Evolutionary conservation across 306 rosid genomes (phyloP), one percentile per base, ranked within the genome.

Genomic region (Prunus salicina): DNA sequence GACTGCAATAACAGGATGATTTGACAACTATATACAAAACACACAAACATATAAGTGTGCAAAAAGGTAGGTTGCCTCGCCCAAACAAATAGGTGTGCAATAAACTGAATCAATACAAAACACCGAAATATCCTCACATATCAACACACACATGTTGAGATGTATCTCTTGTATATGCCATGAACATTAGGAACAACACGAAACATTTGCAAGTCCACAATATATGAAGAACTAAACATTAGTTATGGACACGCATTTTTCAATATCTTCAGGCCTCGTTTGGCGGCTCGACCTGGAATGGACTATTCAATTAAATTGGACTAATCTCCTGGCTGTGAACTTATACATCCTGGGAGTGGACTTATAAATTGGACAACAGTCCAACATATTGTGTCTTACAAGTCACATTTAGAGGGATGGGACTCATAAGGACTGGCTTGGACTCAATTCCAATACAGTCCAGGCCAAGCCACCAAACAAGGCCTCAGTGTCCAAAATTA

Each of bases 1-100:
- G 80, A 86, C 84, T 78, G 80, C 79, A 65, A 78, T 64, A 78
- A 67, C 57, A 67, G 61, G 58, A 51, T 60, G n/a, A 64, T 61
- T 60, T 28, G 38, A 68, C 75, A 72, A 71, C 38, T 30, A 50
- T 15, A 81, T 51, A 69, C 66, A 75, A 25, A 34, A 34, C 41
- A 34, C 41, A 34, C 41, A 34, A 34, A 34, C 41, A 34, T 34
- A 34, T 34, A 34, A 7, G 41, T 34, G 41, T 34, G 41, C 38
- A n/a, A 43, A 56, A 67, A 14, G 2, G 69, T 57, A 43, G 22
- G 58, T 8, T 34, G 28, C 27, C 75, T 22, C 14, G 5, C 41
- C 28, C 41, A 71, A 71, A 30, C 34, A 16, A 16, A 52, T 34
- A 27, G 20, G 61, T 67, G 10, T 0, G 24, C 62, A 67, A 58